Conservation (phyloP, 2,329 filamentous ascomycete species). For the Aureobasidium zeae region DNA sequence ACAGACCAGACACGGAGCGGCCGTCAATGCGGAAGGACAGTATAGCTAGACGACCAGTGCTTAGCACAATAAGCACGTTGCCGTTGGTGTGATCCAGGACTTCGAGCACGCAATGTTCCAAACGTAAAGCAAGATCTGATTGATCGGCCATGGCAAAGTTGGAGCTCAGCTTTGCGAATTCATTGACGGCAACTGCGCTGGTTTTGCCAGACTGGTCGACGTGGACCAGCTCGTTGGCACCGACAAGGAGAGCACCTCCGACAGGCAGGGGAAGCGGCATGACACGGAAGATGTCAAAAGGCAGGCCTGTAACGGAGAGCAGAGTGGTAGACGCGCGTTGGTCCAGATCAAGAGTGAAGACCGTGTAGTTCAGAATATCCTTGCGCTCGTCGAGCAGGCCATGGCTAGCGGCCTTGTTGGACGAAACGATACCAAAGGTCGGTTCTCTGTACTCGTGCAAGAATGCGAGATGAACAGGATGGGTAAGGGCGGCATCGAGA, state of each 20-base stretch:
- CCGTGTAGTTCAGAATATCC: constrained; percentile 81
- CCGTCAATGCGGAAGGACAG: constrained; percentile 82
- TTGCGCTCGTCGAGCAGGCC: constrained; percentile 66
- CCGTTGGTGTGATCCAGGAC: constrained; percentile 66
- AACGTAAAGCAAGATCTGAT: constrained; percentile 63
- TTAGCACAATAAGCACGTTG: constrained; percentile 75
- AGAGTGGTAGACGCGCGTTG: constrained; percentile 90
- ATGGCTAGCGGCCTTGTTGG: constrained; percentile 61
- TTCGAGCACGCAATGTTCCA: constrained; percentile 75
- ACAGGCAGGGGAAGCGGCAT: constrained; percentile 76
- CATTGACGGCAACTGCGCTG: constrained; percentile 85
- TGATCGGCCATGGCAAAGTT: constrained; percentile 81
- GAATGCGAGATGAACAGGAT: constrained; percentile 87
- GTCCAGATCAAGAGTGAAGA: constrained; percentile 89
- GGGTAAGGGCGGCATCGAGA: constrained; percentile 75
- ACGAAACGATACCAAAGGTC: constrained; percentile 88
- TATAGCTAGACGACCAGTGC: constrained; percentile 63
- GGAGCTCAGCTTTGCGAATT: constrained; percentile 74
- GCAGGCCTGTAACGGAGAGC: constrained; percentile 73
- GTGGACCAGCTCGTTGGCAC: constrained; percentile 84
- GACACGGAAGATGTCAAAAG: constrained; percentile 77
- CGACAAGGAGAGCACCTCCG: constrained; percentile 78
- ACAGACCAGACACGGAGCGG: constrained; percentile 78
- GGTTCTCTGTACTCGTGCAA: constrained; percentile 95
- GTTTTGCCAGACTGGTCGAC: constrained; percentile 92